These are phyloP conservation scores for Pueraria montana DNA, from an alignment of 306 rosid species.

Conservation along the genomic window DNA sequence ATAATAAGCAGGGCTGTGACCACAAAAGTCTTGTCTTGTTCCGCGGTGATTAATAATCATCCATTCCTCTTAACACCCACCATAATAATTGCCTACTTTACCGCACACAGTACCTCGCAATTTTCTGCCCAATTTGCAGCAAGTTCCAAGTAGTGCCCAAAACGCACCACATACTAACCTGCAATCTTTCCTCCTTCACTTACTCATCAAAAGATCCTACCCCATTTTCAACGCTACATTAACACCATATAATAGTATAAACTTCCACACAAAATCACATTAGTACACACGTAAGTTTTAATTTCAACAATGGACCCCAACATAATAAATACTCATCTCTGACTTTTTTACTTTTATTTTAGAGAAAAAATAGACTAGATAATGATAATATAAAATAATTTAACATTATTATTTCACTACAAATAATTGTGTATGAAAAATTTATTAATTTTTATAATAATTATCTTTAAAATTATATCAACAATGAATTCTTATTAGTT, in stretches of 20 bases:
- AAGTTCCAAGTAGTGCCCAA: background rate
- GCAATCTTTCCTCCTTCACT: background rate
- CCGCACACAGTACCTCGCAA: slow-evolving; percentile 8
- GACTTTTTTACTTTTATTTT: no score
- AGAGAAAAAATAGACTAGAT: no score
- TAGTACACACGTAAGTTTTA: background rate
- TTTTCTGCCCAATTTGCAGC: slow-evolving; percentile 27
- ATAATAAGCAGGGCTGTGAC: background rate
- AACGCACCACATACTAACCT: slow-evolving; percentile 18
- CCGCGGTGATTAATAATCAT: slow-evolving; percentile 9
- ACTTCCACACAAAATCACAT: background rate
- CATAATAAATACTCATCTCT: background rate
- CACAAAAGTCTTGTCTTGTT: slow-evolving; percentile 11
- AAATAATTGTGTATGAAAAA: no score
- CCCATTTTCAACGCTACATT: background rate
- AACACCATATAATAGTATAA: background rate
- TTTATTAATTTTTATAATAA: no score
- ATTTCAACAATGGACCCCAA: background rate
- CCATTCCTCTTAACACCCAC: slow-evolving; percentile 8
- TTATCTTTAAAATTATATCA: no score
- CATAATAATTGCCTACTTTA: slow-evolving; percentile 36
- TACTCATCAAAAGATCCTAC: background rate
- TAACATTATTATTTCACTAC: no score
- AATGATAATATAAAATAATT: no score
- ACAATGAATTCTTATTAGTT: no score